Base-by-base conservation (phyloP, 2,329 filamentous ascomycete genomes). In the Plectosphaerella plurivora region DNA sequence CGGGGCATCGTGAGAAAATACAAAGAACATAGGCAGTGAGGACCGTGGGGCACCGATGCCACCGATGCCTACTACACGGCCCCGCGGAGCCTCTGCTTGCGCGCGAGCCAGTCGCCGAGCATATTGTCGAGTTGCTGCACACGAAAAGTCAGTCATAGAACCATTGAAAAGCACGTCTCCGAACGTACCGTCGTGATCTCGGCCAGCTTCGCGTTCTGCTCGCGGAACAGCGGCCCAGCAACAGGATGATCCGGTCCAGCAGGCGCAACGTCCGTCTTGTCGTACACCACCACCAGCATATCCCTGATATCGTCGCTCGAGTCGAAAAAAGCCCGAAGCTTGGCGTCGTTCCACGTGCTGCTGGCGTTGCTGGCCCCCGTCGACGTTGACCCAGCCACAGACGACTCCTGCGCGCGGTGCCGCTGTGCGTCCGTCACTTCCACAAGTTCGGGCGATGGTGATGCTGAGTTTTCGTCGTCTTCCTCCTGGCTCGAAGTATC, bases 221-320 rank as follows among this genome's bases (percentile, higher is more conserved):
- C 89, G 48, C 84, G 85, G 73, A 95, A 97, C 51, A 97, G 73
- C 20, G 84, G 82, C 14, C 84, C 83, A 49, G 88, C 90, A 45
- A 96, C 78, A 0, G 93, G 93, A 67, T 97, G 92, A 53, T 96
- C 90, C n/a, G 82, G 80, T 1, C 87, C 83, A 8, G 87, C 89
- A 16, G 91, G 88, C 42, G 84, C 81, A 15, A 95, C 85, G 54
- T 92, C 89, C 14, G 85, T 88, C 67, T 92, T 96, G 70, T 97
- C 92, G 65, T 96, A 92, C 25, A 99, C 91, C 55, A 99, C 88
- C 37, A 92, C 81, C 49, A 97, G 79, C 65, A 97, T 81, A 66
- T 99, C 93, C 49, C 90, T 84, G 59, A 99, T 91, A 57, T 96
- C 91, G 35, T 86, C 86, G 55, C 90, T 85, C 60, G 94, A 91